phyloP scores from a whole-genome alignment of 2,329 filamentous ascomycete species.

The Apiospora pterosperma region DNA sequence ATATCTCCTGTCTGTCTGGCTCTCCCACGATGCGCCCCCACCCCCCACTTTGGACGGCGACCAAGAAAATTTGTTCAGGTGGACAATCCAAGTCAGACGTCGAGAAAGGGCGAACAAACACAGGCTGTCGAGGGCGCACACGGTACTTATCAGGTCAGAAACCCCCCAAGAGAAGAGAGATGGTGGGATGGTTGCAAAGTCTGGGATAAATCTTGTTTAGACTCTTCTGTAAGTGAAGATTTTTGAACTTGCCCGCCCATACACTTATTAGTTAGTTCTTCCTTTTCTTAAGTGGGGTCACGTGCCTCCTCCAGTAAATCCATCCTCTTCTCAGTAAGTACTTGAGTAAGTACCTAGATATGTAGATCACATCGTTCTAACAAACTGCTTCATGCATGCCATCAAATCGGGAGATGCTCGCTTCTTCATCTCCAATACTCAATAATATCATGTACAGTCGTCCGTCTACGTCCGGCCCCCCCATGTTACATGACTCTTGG shows the following conservation, averaged over 20 bases:
- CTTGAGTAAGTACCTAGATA: no score
- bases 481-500: slow-evolving; percentile 5
- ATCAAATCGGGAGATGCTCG: not conserved
- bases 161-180: not conserved
- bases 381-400: not conserved
- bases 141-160: not conserved
- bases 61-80: not conserved
- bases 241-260: not conserved
- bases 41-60: no score
- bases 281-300: not conserved
- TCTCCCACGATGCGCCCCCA: no score
- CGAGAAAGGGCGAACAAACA: not conserved
- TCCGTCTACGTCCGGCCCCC: not conserved
- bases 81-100: not conserved
- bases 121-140: not conserved
- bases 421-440: not conserved
- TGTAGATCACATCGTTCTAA: not conserved
- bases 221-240: not conserved
- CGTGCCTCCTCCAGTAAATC: not conserved
- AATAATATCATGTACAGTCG: slow-evolving; percentile 5
- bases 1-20: not conserved
- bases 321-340: not conserved
- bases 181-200: not conserved
- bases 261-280: no score
- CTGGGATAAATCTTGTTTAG: not conserved